Percentiles rank a stretch among this genome's conserved stretches.
Evolutionary conservation across 2,329 filamentous ascomycete species (phyloP).

Genomic region (Nigrograna mackinnonii): DNA sequence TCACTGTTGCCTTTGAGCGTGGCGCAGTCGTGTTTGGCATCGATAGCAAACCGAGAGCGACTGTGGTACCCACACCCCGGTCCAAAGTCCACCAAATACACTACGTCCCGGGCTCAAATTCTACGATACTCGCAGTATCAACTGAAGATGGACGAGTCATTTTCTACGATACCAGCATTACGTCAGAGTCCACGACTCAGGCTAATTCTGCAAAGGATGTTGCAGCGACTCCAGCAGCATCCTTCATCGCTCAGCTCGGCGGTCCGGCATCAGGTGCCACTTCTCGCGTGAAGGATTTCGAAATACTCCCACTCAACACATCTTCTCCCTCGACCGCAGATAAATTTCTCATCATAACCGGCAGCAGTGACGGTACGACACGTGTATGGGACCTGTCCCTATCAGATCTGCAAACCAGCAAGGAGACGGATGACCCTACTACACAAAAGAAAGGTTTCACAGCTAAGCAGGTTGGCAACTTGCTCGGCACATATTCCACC

Average conservation of each 20-base stretch:
- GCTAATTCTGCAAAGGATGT: slow-evolving; percentile 45
- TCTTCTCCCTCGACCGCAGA: slow-evolving; percentile 11
- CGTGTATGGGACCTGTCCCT: slow-evolving; percentile 70
- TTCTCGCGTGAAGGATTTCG: slow-evolving; percentile 87
- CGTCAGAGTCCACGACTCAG: slow-evolving; percentile 5
- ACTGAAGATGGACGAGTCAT: slow-evolving; percentile 89
- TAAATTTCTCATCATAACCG: slow-evolving; percentile 64
- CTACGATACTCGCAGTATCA: slow-evolving; percentile 71
- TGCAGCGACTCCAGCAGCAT: slow-evolving; percentile 59
- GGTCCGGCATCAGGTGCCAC: slow-evolving; percentile 69
- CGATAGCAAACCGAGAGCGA: slow-evolving; percentile 80
- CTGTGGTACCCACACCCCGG: slow-evolving; percentile 66
- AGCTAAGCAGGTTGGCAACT: slow-evolving; percentile 60
- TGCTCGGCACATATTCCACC: slow-evolving; percentile 81
- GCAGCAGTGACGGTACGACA: slow-evolving; percentile 84
- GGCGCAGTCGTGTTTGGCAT: slow-evolving; percentile 85
- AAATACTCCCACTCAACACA: slow-evolving; percentile 56
- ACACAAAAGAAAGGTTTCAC: slow-evolving; percentile 17
- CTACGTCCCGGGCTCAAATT: slow-evolving; percentile 64
- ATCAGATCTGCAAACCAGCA: slow-evolving; percentile 23
- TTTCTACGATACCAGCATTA: slow-evolving; percentile 74
- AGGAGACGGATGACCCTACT: neutral
- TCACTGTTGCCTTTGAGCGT: slow-evolving; percentile 85
- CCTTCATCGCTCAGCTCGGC: slow-evolving; percentile 74
- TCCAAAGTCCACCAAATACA: slow-evolving; percentile 84